Base-by-base conservation (phyloP, 2,329 filamentous ascomycete species). In the Microthyrium microscopicum region DNA sequence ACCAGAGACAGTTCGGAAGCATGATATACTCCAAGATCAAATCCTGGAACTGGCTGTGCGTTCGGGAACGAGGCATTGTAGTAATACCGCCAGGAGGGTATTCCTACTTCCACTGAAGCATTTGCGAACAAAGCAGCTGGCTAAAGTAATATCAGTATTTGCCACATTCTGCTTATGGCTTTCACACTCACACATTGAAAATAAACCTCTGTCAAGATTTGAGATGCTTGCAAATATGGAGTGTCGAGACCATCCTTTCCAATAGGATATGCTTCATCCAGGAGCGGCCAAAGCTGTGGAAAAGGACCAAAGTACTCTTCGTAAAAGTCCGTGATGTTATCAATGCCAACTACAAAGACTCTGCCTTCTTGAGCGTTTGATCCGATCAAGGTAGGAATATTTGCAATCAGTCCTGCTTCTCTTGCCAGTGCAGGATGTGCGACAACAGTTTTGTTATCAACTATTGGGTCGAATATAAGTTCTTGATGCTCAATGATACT, bases 11-110 rank as follows among this genome's bases (percentile, higher is more conserved):
- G 51, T 30, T 56, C 53, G 12, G 39, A 43, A 13, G 46, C 38
- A 39, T 54, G 50, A 30, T 46, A 56, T 13, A 45, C 50, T 13
- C 52, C 52, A 28, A 45, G 38, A n/a, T n/a, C n/a, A n/a, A n/a
- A n/a, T 26, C 47, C 41, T 5, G 40, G 44, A 37, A 43, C 46
- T 20, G 37, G 30, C 34, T 50, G 47, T 4, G 42, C 44, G 37
- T 54, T 54, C 8, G 44, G 35, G 39, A 54, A 54, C 5, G 44
- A 40, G 26, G 50, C 50, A 32, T 55, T 55, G 46, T 48, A 56
- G 35, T 49, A 50, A 41, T 53, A 57, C 20, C 52, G 42, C 52
- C 51, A 57, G 19, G 48, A 41, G 1, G 51, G 29, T 17, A 11
- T 20, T 8, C 29, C n/a, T n/a, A n/a, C n/a, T n/a, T n/a, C 22